phyloP scores from a whole-genome alignment of 2,329 filamentous ascomycete species.

The Aaosphaeria arxii region DNA sequence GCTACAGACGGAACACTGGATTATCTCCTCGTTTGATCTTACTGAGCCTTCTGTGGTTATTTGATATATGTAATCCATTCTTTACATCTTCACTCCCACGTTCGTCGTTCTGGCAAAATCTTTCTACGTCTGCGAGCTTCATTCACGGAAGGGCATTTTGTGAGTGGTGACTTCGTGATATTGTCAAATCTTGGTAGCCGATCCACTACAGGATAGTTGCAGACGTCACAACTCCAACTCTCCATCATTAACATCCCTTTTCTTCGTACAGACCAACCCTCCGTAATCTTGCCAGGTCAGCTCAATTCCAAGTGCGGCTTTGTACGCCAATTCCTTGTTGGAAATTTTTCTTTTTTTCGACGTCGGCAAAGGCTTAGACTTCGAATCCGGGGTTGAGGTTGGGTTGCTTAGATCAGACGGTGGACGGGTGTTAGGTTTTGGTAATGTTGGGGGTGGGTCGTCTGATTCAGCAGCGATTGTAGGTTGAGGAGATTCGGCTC shows the following conservation, averaged over 20 bases:
- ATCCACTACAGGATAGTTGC: too few species aligned
- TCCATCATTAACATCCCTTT: constrained; percentile 1
- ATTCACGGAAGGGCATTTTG: too few species aligned
- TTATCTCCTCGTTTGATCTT: too few species aligned
- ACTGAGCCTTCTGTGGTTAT: too few species aligned
- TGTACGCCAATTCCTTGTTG: constrained; percentile 21
- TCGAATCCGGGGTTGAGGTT: not conserved
- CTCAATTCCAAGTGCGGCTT: constrained; percentile 24
- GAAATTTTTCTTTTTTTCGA: constrained; percentile 3
- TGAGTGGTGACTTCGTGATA: too few species aligned
- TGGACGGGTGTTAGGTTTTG: not conserved
- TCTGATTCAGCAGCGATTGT: not conserved
- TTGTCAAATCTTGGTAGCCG: too few species aligned
- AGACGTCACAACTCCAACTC: not conserved
- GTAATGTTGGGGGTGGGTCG: not conserved
- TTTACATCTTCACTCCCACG: too few species aligned
- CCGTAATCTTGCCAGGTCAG: constrained; percentile 42
- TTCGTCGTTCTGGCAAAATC: too few species aligned
- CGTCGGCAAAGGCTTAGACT: not conserved
- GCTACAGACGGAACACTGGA: too few species aligned
- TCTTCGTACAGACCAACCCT: constrained; percentile 40
- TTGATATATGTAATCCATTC: too few species aligned
- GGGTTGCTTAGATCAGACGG: not conserved
- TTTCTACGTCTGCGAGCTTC: too few species aligned
- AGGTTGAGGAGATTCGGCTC: not conserved